Evolutionary conservation across 2,329 filamentous ascomycete species (phyloP), one percentile per base, ranked within the genome.

Genomic region (Metarhizium rileyi): DNA sequence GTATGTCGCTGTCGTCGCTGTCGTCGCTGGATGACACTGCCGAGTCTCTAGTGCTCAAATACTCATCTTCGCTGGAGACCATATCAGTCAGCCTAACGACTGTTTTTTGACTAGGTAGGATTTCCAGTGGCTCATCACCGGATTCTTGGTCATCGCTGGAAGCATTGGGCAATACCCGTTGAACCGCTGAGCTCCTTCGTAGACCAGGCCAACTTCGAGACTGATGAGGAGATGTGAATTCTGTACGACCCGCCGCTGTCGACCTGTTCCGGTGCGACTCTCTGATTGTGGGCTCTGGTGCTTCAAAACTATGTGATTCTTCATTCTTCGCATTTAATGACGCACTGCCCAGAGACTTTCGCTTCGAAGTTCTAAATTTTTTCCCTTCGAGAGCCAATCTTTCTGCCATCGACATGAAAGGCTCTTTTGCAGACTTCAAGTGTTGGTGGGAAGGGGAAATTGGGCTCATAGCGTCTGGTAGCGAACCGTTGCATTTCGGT

Each of bases 331-430:
- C 33, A 3, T 44, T 46, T 23, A 14, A 20, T 12, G 23, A 28
- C 9, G 10, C 23, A 38, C 35, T 44, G 20, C 26, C 18, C 14
- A 40, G 53, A 6, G 55, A 48, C 51, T 61, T 70, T 14, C 66
- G 65, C 49, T 63, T 63, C 22, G 67, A 64, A 42, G 80, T 79
- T 61, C 71, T 77, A 54, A 81, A 71, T 47, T 70, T 73, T 60
- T 71, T 79, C 10, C 77, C 77, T 47, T 65, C 69, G 2, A 77
- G 64, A 30, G 71, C 75, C 69, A 79, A 74, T n/a, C 76, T 70
- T 56, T 81, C 77, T 35, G 72, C 70, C 72, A 81, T 73, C 5
- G 78, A 80, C 66, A 81, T 66, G 44, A 75, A 70, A 10, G 66
- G 61, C 10, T 58, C 59, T 43, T 59, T 55, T 27, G 50, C 16